Conservation (phyloP, 169 alveolate species). For the Theileria equi region DNA sequence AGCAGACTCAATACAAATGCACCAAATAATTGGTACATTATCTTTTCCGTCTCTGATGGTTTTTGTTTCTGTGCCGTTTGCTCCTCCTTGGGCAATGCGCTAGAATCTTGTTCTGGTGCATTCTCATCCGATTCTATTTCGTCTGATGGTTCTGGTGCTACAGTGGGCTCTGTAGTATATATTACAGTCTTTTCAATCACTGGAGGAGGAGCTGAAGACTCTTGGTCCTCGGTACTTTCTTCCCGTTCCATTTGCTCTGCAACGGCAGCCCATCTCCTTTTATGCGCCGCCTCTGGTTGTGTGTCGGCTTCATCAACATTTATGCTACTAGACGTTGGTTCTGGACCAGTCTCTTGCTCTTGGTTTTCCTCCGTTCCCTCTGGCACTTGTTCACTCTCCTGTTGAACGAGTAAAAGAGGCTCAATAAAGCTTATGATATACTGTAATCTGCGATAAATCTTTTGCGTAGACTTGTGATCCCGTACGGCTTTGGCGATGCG, state of each 20-base stretch:
- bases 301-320: neutral
- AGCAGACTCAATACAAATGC: constrained; percentile 68
- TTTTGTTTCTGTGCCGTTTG: constrained; percentile 4
- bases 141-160: too few relatives aligned
- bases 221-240: neutral
- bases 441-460: neutral
- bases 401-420: constrained; percentile 21
- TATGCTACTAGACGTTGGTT: neutral
- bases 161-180: neutral
- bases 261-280: too few relatives aligned
- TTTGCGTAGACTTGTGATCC: neutral
- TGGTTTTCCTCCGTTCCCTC: neutral
- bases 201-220: neutral
- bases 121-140: neutral
- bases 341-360: neutral
- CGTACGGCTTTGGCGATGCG: neutral
- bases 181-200: neutral
- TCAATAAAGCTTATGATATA: constrained; percentile 2
- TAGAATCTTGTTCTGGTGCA: neutral
- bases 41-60: constrained; percentile 60
- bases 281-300: neutral
- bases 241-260: neutral
- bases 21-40: constrained; percentile 66
- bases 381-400: neutral
- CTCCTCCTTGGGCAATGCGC: neutral